Base-by-base conservation (phyloP, 345 rosid genomes). In the Gossypium bickii region DNA sequence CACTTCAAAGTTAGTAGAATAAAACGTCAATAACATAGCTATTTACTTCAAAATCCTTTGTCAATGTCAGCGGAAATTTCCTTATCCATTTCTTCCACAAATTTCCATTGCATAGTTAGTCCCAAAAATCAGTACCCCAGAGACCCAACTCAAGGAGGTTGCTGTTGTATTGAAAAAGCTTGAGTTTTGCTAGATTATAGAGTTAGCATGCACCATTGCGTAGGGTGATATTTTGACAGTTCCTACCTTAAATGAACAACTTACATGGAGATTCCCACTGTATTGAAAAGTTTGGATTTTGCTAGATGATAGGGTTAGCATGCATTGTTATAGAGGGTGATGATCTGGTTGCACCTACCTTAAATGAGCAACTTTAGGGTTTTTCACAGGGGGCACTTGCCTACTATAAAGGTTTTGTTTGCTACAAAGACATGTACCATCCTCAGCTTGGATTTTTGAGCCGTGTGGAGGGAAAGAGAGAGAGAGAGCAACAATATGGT, bases 351-450 rank as follows among this genome's bases (percentile, higher is more conserved):
- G 41, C 38, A 15, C 47, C 58, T 69, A 27, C 41, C 56, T 47
- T 67, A 67, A 22, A 49, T 3, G 9, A 67, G 3, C 71, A 69
- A 51, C 59, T 25, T 51, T 69, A 51, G 38, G 9, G 15, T 68
- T 24, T 68, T 25, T 48, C 71, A 18, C 15, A 67, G 20, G 24
- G 41, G 72, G 34, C 9, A 57, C 57, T n/a, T 48, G 58, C 18
- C 41, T 15, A 16, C 41, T 48, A 43, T 68, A 8, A 68, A 48
- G 41, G 43, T 9, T 48, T 53, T 24, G 43, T 16, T 49, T 2
- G 72, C 41, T 48, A 48, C 20, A 68, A 68, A 48, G 72, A 68
- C 20, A 22, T 15, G 18, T 69, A 70, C 47, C 18, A 52, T 22
- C 12, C 20, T 11, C 47, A 16, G 60, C 20, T n/a, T n/a, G 16